Evolutionary conservation across 2,329 filamentous ascomycete genomes (phyloP).

Genomic region (Microcyclosporella mali): DNA sequence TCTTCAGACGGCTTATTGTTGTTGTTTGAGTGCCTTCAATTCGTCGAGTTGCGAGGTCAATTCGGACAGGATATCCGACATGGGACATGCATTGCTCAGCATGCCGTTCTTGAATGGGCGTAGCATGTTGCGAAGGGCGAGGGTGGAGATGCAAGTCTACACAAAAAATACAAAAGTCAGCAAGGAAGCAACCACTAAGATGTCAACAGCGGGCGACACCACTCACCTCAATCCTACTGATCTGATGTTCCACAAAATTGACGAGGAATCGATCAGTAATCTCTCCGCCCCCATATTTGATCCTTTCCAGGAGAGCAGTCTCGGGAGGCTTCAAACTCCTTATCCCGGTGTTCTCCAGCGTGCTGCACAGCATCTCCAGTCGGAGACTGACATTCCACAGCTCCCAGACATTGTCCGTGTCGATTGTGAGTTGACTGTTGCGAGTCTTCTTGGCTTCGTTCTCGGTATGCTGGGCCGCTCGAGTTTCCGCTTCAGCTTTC

Average conservation of each 20-base stretch:
- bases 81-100: conserved; percentile 69
- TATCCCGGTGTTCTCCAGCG: conserved; percentile 65
- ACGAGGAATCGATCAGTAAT: conserved; percentile 82
- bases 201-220: too few species aligned
- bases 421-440: conserved; percentile 65
- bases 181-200: too few species aligned
- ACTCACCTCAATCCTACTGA: conserved; percentile 88
- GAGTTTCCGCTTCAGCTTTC: conserved; percentile 38
- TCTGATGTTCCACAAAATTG: conserved; percentile 89
- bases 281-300: conserved; percentile 69
- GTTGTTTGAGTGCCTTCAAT: conserved; percentile 41
- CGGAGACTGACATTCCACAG: conserved; percentile 85
- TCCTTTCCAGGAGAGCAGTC: conserved; percentile 70
- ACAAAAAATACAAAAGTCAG: conserved; percentile 23
- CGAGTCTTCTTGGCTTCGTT: conserved; percentile 48
- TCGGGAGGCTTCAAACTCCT: conserved; percentile 69
- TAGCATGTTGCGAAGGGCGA: conserved; percentile 72
- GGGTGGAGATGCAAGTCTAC: conserved; percentile 78
- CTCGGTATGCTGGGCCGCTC: conserved; percentile 26
- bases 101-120: conserved; percentile 63
- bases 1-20: conserved; percentile 6
- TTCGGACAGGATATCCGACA: conserved; percentile 61
- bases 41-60: conserved; percentile 58
- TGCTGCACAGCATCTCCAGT: conserved; percentile 87
- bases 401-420: conserved; percentile 79